Evolutionary conservation across 176 grass and related monocot species (phyloP).

Genomic region (Oropetium thomaeum): DNA sequence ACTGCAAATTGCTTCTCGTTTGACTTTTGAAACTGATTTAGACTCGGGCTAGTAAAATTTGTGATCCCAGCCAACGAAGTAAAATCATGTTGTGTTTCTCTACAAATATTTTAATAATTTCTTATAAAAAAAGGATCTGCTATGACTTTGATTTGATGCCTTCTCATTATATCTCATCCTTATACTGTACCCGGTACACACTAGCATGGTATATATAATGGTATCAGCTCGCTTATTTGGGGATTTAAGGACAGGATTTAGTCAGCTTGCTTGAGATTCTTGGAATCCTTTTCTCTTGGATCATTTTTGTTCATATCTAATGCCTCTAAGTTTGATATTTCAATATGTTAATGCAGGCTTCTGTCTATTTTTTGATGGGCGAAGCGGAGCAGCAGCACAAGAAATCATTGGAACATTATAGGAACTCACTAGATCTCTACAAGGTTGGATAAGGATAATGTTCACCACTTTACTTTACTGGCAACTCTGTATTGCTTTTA

Average conservation of each 20-base stretch:
- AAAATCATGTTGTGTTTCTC: constrained; percentile 6
- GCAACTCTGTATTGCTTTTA: constrained; percentile 11
- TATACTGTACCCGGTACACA: background rate
- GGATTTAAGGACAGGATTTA: background rate
- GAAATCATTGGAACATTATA: constrained; percentile 80
- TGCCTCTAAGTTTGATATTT: background rate
- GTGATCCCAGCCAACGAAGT: constrained; percentile 15
- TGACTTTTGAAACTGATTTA: constrained; percentile 7
- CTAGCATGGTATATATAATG: background rate
- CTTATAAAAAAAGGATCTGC: background rate
- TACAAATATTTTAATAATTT: background rate
- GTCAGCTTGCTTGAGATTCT: background rate
- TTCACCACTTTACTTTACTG: constrained; percentile 16
- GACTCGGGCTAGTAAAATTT: background rate
- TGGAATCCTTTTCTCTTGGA: background rate
- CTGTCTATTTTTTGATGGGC: constrained; percentile 86
- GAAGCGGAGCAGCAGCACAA: constrained; percentile 74
- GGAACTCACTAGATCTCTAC: constrained; percentile 75
- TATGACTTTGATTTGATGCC: background rate
- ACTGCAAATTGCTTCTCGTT: constrained; percentile 5
- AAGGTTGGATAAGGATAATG: constrained; percentile 51
- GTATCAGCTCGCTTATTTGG: background rate
- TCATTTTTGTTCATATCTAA: constrained; percentile 20
- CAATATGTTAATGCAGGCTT: constrained; percentile 54
- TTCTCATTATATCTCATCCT: constrained; percentile 4